Conservation (phyloP, 441 rosid genomes). For the Populus hybrid region DNA sequence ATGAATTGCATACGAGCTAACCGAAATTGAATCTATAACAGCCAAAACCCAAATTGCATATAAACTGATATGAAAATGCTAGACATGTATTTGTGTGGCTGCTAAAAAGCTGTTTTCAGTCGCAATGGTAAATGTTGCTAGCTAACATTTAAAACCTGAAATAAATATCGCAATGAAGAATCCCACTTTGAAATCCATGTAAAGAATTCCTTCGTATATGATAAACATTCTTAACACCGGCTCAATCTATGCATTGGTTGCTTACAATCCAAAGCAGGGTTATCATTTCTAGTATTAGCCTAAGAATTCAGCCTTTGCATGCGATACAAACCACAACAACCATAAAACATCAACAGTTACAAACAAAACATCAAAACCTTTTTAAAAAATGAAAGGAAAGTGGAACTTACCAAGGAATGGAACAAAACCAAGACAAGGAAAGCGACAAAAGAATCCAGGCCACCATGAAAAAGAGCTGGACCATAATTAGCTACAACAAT, state of each 20-base stretch:
- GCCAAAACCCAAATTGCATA: neutral
- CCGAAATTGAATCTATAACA: neutral
- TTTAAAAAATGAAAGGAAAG: neutral
- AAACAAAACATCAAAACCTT: neutral
- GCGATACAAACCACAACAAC: neutral
- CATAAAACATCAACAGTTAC: neutral
- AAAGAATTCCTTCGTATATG: neutral
- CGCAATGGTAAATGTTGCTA: neutral
- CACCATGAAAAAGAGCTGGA: conserved; percentile 58
- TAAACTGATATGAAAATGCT: neutral
- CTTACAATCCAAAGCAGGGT: neutral
- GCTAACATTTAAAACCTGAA: neutral
- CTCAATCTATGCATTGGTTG: neutral
- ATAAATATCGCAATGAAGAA: neutral
- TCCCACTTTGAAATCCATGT: neutral
- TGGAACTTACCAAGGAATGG: conserved; percentile 54
- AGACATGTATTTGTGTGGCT: neutral
- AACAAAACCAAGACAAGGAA: conserved; percentile 47
- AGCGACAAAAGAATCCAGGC: conserved; percentile 47
- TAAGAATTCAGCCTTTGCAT: neutral
- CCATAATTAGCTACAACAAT: conserved; percentile 59
- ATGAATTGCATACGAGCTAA: neutral
- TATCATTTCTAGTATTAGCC: neutral
- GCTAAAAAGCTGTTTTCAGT: neutral
- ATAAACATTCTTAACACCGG: neutral